Evolutionary conservation across 345 rosid species (phyloP).

Genomic region (Erysimum cheiranthoides): DNA sequence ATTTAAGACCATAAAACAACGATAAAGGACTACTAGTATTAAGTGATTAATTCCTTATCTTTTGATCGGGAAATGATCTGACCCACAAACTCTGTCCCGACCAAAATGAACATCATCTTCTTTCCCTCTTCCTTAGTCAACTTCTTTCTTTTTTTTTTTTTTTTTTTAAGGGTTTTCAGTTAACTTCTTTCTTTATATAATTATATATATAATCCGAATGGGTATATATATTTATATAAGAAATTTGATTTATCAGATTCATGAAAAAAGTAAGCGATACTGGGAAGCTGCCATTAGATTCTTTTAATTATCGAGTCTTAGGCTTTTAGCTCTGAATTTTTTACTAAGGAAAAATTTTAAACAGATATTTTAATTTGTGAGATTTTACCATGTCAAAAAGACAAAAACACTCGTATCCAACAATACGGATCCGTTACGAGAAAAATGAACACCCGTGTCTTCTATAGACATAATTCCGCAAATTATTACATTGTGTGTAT

Average conservation of each 20-base stretch:
- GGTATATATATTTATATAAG: no score
- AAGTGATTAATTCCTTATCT: neutral
- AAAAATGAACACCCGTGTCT: slow-evolving; percentile 23
- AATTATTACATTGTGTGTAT: slow-evolving; percentile 16
- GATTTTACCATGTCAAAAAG: neutral
- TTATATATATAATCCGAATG: no score
- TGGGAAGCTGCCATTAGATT: neutral
- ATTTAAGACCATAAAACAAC: neutral
- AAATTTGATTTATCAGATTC: neutral
- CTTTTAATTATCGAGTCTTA: neutral
- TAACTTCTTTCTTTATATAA: no score
- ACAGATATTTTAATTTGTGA: neutral
- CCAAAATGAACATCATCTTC: slow-evolving; percentile 17
- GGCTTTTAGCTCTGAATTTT: neutral
- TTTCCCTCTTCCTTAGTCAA: neutral
- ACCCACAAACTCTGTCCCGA: neutral
- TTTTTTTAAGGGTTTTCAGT: no score
- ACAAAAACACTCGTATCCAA: neutral
- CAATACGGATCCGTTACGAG: neutral
- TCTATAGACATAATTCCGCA: neutral
- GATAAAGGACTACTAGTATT: neutral
- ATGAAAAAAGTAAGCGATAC: neutral
- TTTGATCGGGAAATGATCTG: slow-evolving; percentile 1
- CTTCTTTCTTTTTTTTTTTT: neutral
- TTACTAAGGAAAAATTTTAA: neutral